Conservation (phyloP, 2,329 filamentous ascomycete genomes). For the Pseudopithomyces chartarum region DNA sequence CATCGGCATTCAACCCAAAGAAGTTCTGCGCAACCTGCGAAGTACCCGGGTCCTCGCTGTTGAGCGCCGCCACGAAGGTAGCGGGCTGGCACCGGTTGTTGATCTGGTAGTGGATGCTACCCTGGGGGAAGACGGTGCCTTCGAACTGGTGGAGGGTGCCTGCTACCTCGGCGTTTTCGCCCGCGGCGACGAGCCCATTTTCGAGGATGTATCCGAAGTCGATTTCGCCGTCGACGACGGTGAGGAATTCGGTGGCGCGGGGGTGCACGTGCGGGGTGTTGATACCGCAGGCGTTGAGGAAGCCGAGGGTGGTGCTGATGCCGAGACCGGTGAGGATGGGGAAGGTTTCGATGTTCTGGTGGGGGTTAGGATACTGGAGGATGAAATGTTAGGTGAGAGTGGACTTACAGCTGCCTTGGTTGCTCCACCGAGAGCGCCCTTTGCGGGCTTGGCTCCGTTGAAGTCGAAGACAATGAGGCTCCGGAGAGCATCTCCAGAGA, state of each 20-base stretch:
- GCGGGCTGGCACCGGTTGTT: constrained; percentile 53
- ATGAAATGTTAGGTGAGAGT: not conserved
- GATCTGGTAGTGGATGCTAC: constrained; percentile 56
- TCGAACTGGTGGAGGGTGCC: constrained; percentile 48
- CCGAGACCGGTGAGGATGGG: constrained; percentile 47
- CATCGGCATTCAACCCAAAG: constrained; percentile 44
- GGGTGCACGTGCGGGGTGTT: constrained; percentile 57
- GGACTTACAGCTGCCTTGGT: constrained; percentile 31
- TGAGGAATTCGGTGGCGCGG: constrained; percentile 55
- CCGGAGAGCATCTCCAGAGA: constrained; percentile 36
- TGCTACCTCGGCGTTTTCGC: constrained; percentile 45
- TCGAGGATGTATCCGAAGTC: constrained; percentile 54
- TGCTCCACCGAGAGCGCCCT: constrained; percentile 60
- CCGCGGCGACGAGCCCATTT: constrained; percentile 46
- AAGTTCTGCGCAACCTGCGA: constrained; percentile 51
- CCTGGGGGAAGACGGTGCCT: constrained; percentile 54
- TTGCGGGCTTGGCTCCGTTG: constrained; percentile 47
- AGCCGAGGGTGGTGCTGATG: constrained; percentile 45
- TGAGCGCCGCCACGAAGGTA: constrained; percentile 51
- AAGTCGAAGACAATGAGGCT: constrained; percentile 67
- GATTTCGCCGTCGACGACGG: constrained; percentile 49
- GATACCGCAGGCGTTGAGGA: constrained; percentile 52
- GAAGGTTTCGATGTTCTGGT: constrained; percentile 46
- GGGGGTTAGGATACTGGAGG: not conserved
- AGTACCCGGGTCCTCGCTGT: constrained; percentile 51